Evolutionary conservation across 2,329 filamentous ascomycete genomes (phyloP).

Genomic region (Davidsoniella australis): DNA sequence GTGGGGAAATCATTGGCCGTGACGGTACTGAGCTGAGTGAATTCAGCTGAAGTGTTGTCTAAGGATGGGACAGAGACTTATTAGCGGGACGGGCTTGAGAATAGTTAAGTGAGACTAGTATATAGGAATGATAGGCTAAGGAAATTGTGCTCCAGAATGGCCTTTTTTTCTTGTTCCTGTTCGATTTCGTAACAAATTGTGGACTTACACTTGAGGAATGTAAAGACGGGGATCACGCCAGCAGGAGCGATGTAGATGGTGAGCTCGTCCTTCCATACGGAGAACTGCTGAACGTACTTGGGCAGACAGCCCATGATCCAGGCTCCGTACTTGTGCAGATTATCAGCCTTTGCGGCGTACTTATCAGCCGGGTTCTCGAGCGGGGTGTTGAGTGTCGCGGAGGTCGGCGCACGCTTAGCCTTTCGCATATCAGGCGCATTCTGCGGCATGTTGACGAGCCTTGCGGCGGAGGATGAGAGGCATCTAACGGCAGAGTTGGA

Average conservation of each 20-base stretch:
- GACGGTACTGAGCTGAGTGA: constrained; percentile 81
- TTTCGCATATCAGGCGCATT: constrained; percentile 50
- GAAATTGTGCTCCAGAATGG: not conserved
- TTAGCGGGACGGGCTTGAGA: not conserved
- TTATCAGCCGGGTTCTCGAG: constrained; percentile 88
- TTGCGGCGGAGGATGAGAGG: constrained; percentile 26
- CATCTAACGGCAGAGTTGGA: constrained; percentile 14
- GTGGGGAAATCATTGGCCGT: constrained; percentile 94
- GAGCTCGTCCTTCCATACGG: constrained; percentile 98
- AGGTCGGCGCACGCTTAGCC: constrained; percentile 38
- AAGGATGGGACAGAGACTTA: constrained; percentile 1
- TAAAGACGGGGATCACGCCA: constrained; percentile 79
- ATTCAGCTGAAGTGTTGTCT: constrained; percentile 95
- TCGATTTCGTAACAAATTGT: not conserved
- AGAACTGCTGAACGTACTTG: constrained; percentile 98
- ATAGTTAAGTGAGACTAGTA: not conserved
- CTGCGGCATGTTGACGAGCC: constrained; percentile 39
- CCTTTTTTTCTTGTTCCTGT: not conserved
- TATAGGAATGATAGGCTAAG: not conserved
- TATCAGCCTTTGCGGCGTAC: constrained; percentile 70
- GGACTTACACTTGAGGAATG: constrained; percentile 66
- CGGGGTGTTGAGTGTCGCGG: constrained; percentile 51
- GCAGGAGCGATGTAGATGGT: constrained; percentile 81
- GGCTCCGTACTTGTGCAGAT: constrained; percentile 84
- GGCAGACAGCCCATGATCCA: constrained; percentile 94